phyloP scores from a whole-genome alignment of 345 rosid genomes.

The Lepidium aucheri region DNA sequence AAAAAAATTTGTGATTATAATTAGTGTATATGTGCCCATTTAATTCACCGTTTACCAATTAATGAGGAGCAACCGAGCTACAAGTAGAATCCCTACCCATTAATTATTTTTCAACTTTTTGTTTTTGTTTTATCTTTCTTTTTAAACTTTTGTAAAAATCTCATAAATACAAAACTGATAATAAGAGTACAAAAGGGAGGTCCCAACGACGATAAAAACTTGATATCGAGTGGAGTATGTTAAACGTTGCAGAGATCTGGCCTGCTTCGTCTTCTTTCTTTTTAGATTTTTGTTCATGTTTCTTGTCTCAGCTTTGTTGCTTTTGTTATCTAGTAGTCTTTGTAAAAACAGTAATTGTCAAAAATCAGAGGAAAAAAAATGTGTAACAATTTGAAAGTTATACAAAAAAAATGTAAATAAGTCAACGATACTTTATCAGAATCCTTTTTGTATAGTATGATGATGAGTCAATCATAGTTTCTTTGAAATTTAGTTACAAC shows the following conservation, averaged over 20 bases:
- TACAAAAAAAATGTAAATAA: background rate
- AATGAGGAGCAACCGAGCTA: slow-evolving; percentile 17
- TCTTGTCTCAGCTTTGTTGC: slow-evolving; percentile 3
- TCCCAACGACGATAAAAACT: slow-evolving; percentile 6
- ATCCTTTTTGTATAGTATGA: background rate
- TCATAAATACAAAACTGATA: background rate
- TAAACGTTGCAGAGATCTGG: slow-evolving; percentile 18
- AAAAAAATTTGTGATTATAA: no score
- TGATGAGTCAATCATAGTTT: slow-evolving; percentile 20
- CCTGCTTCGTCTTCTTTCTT: slow-evolving; percentile 22
- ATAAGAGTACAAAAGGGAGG: slow-evolving; percentile 5
- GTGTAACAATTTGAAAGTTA: no score
- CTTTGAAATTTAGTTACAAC: slow-evolving; percentile 13
- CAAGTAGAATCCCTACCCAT: slow-evolving; percentile 13
- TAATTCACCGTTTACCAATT: slow-evolving; percentile 15
- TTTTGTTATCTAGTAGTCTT: background rate
- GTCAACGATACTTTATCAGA: background rate
- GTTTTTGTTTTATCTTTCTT: background rate
- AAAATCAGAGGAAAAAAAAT: background rate
- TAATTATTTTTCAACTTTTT: slow-evolving; percentile 7
- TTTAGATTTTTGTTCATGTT: slow-evolving; percentile 20
- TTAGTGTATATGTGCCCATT: slow-evolving; percentile 1
- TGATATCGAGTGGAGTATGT: slow-evolving; percentile 7
- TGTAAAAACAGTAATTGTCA: background rate
- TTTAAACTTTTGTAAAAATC: background rate